These are phyloP conservation scores for Emmonsiellopsis sp. DNA, from an alignment of 2,329 filamentous ascomycete species.

Conservation along the genomic window DNA sequence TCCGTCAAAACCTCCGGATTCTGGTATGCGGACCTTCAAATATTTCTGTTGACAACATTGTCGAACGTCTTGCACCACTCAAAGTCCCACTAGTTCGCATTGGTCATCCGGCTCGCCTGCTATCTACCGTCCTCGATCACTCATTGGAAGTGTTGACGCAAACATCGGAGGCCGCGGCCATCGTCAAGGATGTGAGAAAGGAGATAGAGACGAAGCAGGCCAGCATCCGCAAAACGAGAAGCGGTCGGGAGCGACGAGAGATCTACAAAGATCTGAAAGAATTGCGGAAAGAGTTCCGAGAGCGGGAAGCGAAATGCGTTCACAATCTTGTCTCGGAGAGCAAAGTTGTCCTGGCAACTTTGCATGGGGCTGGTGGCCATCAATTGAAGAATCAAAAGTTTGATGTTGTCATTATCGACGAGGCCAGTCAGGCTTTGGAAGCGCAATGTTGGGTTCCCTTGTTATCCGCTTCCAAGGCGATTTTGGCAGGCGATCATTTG, in stretches of 20 bases:
- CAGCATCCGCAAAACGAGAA: constrained; percentile 77
- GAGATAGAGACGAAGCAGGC: constrained; percentile 92
- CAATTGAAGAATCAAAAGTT: constrained; percentile 74
- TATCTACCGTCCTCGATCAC: constrained; percentile 80
- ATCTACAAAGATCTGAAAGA: constrained; percentile 82
- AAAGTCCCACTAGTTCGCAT: constrained; percentile 81
- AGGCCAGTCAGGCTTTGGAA: constrained; percentile 90
- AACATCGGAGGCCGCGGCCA: constrained; percentile 78
- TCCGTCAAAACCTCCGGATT: constrained; percentile 62
- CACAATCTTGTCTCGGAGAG: constrained; percentile 63
- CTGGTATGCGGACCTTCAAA: constrained; percentile 96
- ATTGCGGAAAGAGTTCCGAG: constrained; percentile 76
- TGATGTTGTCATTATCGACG: constrained; percentile 91
- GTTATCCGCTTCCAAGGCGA: constrained; percentile 66
- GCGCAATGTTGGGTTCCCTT: constrained; percentile 96
- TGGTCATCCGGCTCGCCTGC: constrained; percentile 81
- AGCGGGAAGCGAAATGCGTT: constrained; percentile 75
- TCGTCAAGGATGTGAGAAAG: constrained; percentile 79
- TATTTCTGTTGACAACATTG: constrained; percentile 96
- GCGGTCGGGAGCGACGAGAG: constrained; percentile 64
- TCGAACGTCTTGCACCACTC: constrained; percentile 77
- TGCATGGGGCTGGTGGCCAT: constrained; percentile 82
- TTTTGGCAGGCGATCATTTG: constrained; percentile 88
- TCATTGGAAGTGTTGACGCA: constrained; percentile 85
- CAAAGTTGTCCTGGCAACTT: constrained; percentile 81